Evolutionary conservation across 352 stramenopile species (phyloP), one percentile per base, ranked within the genome.

Genomic region (Pelagophyceae sp.): DNA sequence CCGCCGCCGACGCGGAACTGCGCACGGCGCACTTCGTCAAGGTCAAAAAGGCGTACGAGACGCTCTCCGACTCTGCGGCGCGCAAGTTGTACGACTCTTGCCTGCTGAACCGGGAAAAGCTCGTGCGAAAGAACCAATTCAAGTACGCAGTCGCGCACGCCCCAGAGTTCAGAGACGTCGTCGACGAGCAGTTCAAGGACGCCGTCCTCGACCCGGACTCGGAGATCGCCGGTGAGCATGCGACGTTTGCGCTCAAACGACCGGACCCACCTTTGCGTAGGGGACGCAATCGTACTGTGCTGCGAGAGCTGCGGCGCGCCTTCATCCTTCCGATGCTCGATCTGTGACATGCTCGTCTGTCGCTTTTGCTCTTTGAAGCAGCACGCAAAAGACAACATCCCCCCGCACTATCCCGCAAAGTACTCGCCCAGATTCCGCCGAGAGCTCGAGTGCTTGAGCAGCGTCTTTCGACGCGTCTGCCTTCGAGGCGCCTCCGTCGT

Each of bases 11-110:
- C 5, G 29, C n/a, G 2, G 15, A 51, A 37, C 25, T 6, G 33
- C 67, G 67, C 15, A 54, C 67, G 67, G 67, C 31, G 35, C 67
- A 74, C 67, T 74, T 74, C 37, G 20, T 74, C 15, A 74, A 74
- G 29, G 58, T 74, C 33, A 74, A 74, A 54, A 74, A 74, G 67
- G 67, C 67, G 5, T 74, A 74, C 67, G 67, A 74, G 0, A 54
- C 33, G 35, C 67, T 74, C 2, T 31, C 25, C 35, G 38, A 74
- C 67, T 23, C 2, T 33, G 33, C 17, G 2, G 2, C 11, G 35
- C 67, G 67, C 35, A 6, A 31, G 33, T n/a, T 74, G 15, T 74
- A 74, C 38, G 67, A 74, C 67, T 33, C 5, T 1, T 74, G 67
- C 67, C 38, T 74, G 15, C 15, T 58, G 17, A 20, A 33, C 35